These are phyloP conservation scores for Bassia scoparia DNA, from an alignment of 148 eudicot species.

Conservation along the genomic window DNA sequence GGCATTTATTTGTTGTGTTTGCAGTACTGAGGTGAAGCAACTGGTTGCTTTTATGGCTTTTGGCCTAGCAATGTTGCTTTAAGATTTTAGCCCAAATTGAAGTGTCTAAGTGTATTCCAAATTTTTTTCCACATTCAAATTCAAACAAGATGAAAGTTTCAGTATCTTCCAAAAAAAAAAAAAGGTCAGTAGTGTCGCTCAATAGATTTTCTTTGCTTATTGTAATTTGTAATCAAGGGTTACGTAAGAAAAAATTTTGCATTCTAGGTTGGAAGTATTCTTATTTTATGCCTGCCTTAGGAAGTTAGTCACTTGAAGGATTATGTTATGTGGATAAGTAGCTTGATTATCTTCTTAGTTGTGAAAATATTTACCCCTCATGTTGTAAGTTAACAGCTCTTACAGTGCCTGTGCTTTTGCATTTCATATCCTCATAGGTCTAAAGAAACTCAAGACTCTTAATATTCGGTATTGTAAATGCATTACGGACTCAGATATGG, in stretches of 20 bases:
- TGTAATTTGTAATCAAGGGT: too few species aligned
- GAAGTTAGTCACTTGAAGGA: too few species aligned
- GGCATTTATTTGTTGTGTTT: not conserved
- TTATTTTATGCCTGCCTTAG: too few species aligned
- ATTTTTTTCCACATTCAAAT: too few species aligned
- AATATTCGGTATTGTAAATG: slow-evolving; percentile 38
- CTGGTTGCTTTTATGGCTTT: not conserved
- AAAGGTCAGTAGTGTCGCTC: too few species aligned
- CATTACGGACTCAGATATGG: slow-evolving; percentile 34
- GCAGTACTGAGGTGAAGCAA: not conserved
- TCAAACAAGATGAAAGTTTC: too few species aligned
- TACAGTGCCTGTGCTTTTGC: not conserved
- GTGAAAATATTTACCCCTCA: not conserved
- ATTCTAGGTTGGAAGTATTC: too few species aligned
- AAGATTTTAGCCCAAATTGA: not conserved
- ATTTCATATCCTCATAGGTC: slow-evolving; percentile 23
- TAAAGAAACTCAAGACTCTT: slow-evolving; percentile 37
- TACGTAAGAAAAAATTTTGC: too few species aligned
- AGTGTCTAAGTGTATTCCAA: too few species aligned
- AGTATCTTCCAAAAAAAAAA: too few species aligned
- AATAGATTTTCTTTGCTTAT: too few species aligned
- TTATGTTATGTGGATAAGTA: too few species aligned
- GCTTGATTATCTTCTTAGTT: not conserved
- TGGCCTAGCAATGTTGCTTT: not conserved
- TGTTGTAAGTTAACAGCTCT: not conserved